A percentile compares a stretch with the other conserved stretches of the same genome.
These are phyloP conservation scores for Penicillium simplicissimum DNA, from an alignment of 495 filamentous ascomycete species.

Conservation along the genomic window DNA sequence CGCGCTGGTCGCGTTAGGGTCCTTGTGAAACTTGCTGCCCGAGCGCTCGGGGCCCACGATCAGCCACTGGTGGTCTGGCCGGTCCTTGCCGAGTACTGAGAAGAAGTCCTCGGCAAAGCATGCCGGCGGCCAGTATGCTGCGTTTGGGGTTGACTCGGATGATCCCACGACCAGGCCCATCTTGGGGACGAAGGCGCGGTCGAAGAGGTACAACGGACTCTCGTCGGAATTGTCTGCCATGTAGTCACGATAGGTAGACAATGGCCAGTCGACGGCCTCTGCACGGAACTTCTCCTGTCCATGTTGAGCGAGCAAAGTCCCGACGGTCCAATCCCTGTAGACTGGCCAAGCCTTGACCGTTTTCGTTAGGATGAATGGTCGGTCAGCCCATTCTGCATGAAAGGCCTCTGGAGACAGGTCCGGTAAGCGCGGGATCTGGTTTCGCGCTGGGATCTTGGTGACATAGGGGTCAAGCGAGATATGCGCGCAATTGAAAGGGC, in stretches of 20 bases:
- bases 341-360: slow-evolving; percentile 85
- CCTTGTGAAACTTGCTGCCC: slow-evolving; percentile 95
- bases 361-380: slow-evolving; percentile 84
- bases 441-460: slow-evolving; percentile 67
- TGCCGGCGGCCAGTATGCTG: slow-evolving; percentile 77
- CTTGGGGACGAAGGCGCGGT: slow-evolving; percentile 82
- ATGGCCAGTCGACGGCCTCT: slow-evolving; percentile 91
- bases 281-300: slow-evolving; percentile 73
- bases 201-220: slow-evolving; percentile 91
- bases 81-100: slow-evolving; percentile 70
- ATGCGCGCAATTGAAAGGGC: slow-evolving; percentile 88
- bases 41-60: slow-evolving; percentile 88
- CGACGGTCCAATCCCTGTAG: slow-evolving; percentile 71
- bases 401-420: slow-evolving; percentile 75
- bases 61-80: slow-evolving; percentile 90
- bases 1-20: slow-evolving; percentile 74
- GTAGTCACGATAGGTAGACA: slow-evolving; percentile 78
- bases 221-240: slow-evolving; percentile 83
- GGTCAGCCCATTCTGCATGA: slow-evolving; percentile 69
- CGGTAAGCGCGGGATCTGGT: slow-evolving; percentile 69
- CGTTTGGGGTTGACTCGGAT: slow-evolving; percentile 40
- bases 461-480: slow-evolving; percentile 65
- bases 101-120: slow-evolving; percentile 93
- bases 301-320: slow-evolving; percentile 63
- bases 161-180: slow-evolving; percentile 69